Conservation (phyloP, 139 green algal species). For the Diplosphaera chodatii region DNA sequence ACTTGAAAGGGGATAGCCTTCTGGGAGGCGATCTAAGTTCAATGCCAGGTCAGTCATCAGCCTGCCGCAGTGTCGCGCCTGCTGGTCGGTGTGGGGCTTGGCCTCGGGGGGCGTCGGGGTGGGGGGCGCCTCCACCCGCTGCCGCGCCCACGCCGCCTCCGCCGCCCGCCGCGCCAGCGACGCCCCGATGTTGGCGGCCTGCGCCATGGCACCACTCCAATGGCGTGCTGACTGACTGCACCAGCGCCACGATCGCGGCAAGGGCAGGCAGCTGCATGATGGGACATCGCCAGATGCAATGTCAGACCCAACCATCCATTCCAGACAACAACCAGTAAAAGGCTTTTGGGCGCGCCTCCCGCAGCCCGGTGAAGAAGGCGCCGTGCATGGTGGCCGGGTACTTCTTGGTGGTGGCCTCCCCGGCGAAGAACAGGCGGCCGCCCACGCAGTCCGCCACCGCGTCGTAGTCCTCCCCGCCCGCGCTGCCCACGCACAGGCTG, state of each 20-base stretch:
- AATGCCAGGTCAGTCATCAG: too few relatives aligned
- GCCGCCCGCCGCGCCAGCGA: not conserved
- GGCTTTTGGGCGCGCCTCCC: conserved; percentile 8
- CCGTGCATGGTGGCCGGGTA: conserved; percentile 98
- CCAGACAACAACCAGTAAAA: too few relatives aligned
- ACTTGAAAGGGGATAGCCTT: too few relatives aligned
- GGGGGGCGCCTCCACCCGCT: not conserved
- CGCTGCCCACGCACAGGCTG: conserved; percentile 64
- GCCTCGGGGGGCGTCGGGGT: not conserved
- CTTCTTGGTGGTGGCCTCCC: conserved; percentile 81
- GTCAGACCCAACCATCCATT: too few relatives aligned
- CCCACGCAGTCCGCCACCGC: conserved; percentile 59
- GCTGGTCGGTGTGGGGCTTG: not conserved
- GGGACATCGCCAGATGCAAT: too few relatives aligned
- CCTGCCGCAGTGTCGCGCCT: not conserved
- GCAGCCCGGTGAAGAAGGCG: conserved; percentile 72
- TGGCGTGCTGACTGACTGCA: too few relatives aligned
- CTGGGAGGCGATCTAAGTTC: too few relatives aligned
- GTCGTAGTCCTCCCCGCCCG: conserved; percentile 82
- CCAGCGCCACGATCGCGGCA: conserved; percentile 1
- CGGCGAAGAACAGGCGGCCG: conserved; percentile 79
- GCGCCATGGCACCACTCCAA: not conserved
- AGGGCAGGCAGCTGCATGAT: too few relatives aligned
- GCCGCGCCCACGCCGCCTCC: not conserved
- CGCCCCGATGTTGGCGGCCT: not conserved